These are phyloP conservation scores for Obelidium mucronatum DNA, from an alignment of 192 early-diverging fungal genomes.

Conservation along the genomic window DNA sequence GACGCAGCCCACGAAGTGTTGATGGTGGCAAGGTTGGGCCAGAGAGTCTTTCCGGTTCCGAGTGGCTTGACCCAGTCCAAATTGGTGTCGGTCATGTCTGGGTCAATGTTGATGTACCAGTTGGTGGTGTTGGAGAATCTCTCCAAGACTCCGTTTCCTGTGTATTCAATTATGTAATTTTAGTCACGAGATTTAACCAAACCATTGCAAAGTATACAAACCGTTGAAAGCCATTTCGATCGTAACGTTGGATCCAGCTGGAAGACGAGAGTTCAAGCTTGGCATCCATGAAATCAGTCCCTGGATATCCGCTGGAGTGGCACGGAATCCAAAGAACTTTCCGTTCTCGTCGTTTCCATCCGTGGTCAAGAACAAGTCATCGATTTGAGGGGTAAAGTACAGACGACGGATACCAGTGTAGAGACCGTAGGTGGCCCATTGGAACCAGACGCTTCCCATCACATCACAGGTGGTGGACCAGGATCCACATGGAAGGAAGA, in stretches of 20 bases:
- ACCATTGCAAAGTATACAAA: constrained; percentile 54
- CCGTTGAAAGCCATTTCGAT: too few species aligned
- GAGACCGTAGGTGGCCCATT: constrained; percentile 53
- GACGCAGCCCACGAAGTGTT: constrained; percentile 4
- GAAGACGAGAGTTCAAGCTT: constrained; percentile 39
- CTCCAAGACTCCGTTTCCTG: constrained; percentile 48
- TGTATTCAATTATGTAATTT: background rate
- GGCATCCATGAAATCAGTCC: constrained; percentile 47
- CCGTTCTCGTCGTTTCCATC: constrained; percentile 20
- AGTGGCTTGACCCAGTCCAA: constrained; percentile 47
- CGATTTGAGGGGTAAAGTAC: constrained; percentile 45
- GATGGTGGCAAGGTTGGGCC: constrained; percentile 50
- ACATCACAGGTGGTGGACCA: constrained; percentile 51
- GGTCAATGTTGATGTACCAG: constrained; percentile 27
- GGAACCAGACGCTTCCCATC: constrained; percentile 52
- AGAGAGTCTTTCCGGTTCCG: too few species aligned
- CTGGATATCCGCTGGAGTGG: constrained; percentile 37
- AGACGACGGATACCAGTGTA: constrained; percentile 57
- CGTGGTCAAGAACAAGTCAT: constrained; percentile 40
- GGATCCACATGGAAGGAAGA: constrained; percentile 53
- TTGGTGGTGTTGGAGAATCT: background rate
- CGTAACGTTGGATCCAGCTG: too few species aligned
- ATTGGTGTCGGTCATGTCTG: constrained; percentile 27
- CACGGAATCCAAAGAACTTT: constrained; percentile 34
- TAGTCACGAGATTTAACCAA: background rate